phyloP scores from a whole-genome alignment of 2,329 filamentous ascomycete species.

The Claviceps paspali region DNA sequence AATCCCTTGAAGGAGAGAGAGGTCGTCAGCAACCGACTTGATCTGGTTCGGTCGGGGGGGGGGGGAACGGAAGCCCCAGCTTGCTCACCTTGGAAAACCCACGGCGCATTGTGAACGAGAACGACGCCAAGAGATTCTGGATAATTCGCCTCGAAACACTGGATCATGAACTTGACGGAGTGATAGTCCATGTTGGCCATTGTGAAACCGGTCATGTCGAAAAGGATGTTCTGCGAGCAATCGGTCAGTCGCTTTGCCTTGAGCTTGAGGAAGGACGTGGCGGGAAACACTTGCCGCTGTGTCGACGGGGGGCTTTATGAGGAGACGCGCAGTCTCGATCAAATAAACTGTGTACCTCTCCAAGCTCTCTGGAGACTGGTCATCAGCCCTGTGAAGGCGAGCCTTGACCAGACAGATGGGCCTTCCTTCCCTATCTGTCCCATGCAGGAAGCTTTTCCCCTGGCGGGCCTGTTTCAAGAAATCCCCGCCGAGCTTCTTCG shows the following conservation, averaged over 20 bases:
- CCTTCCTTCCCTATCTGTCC: slow-evolving; percentile 65
- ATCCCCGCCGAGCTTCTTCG: slow-evolving; percentile 55
- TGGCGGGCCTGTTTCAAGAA: slow-evolving; percentile 73
- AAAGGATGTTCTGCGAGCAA: slow-evolving; percentile 60
- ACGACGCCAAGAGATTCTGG: slow-evolving; percentile 83
- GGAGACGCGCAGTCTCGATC: slow-evolving; percentile 84
- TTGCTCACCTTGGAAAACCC: slow-evolving; percentile 96
- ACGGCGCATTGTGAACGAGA: slow-evolving; percentile 88
- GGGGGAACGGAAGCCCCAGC: no score
- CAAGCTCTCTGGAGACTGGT: slow-evolving; percentile 67
- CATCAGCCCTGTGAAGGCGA: slow-evolving; percentile 63
- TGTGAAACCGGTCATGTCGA: slow-evolving; percentile 90
- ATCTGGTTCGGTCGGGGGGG: not conserved
- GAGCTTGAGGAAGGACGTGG: no score
- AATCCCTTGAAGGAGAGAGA: slow-evolving; percentile 50
- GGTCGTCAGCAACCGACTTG: slow-evolving; percentile 5
- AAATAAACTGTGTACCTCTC: slow-evolving; percentile 86
- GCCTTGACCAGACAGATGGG: slow-evolving; percentile 80
- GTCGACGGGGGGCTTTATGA: slow-evolving; percentile 66
- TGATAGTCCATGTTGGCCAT: slow-evolving; percentile 97
- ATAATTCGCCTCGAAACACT: slow-evolving; percentile 97
- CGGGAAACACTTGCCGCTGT: slow-evolving; percentile 61
- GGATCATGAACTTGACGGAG: slow-evolving; percentile 98
- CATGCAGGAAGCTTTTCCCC: slow-evolving; percentile 89
- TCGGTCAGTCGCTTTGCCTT: not conserved